Percentiles rank a stretch among this genome's conserved stretches.
phyloP scores from a whole-genome alignment of 148 eudicot species.

The Agrostemma githago region DNA sequence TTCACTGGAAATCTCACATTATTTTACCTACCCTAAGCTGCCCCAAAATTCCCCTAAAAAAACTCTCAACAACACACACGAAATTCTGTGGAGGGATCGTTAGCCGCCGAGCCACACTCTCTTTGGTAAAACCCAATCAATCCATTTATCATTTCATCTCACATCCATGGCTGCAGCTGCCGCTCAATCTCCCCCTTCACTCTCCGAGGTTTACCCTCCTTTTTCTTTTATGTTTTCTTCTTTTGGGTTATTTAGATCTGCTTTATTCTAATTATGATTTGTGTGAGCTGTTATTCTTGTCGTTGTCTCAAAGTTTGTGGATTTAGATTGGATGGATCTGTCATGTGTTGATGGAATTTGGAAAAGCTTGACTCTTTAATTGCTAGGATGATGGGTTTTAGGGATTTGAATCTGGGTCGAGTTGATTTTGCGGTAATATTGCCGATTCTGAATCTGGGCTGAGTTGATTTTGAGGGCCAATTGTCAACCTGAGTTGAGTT shows the following conservation, averaged over 20 bases:
- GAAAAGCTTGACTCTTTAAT: slow-evolving; percentile 6
- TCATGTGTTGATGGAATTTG: neutral
- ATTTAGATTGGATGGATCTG: slow-evolving; percentile 10
- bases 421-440: neutral
- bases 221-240: neutral
- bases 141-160: neutral
- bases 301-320: neutral
- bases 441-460: neutral
- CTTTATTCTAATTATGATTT: neutral
- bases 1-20: neutral
- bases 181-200: slow-evolving; percentile 29
- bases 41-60: neutral
- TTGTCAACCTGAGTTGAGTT: too few species aligned
- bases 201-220: slow-evolving; percentile 27
- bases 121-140: neutral
- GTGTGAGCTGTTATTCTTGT: neutral
- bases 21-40: slow-evolving; percentile 1
- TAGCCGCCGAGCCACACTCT: slow-evolving; percentile 13
- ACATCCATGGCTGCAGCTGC: slow-evolving; percentile 29
- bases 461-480: neutral
- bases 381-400: neutral
- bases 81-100: neutral
- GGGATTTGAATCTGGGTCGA: slow-evolving; percentile 7
- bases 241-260: neutral
- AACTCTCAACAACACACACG: neutral